Evolutionary conservation across 148 eudicot species (phyloP).

Genomic region (Silene conica): DNA sequence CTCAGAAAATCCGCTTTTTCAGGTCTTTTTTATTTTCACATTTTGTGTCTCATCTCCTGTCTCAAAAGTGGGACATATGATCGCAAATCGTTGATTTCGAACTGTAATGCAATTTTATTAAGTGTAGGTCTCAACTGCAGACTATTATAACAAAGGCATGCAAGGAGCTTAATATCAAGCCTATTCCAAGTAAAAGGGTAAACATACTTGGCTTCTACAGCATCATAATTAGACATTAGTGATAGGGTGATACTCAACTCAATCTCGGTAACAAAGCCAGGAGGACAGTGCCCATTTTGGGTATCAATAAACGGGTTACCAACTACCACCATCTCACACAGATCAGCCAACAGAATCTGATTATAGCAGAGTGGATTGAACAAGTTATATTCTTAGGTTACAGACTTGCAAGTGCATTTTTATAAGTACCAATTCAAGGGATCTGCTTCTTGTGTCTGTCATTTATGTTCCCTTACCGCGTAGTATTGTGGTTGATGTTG

Average conservation of each 20-base stretch:
- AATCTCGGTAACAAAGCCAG: neutral
- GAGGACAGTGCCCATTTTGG: neutral
- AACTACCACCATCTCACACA: no score
- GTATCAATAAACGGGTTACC: no score
- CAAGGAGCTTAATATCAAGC: slow-evolving; percentile 74
- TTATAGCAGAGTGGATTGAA: no score
- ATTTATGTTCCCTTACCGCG: neutral
- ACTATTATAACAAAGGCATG: slow-evolving; percentile 92
- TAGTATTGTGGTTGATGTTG: neutral
- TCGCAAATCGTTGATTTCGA: no score
- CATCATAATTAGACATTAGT: no score
- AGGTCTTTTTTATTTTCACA: slow-evolving; percentile 35
- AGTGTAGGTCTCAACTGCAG: slow-evolving; percentile 85
- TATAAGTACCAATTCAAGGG: neutral
- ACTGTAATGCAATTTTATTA: neutral
- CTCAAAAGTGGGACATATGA: no score
- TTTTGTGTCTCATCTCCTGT: no score
- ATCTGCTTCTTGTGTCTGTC: neutral
- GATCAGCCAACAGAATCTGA: no score
- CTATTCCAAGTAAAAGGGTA: slow-evolving; percentile 90
- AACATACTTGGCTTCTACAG: neutral
- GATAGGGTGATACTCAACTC: neutral
- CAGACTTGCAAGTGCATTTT: neutral
- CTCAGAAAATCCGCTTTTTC: slow-evolving; percentile 73
- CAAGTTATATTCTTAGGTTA: neutral